Evolutionary conservation across 768 basidiomycete species (phyloP).

Genomic region (Amyloporia xantha): DNA sequence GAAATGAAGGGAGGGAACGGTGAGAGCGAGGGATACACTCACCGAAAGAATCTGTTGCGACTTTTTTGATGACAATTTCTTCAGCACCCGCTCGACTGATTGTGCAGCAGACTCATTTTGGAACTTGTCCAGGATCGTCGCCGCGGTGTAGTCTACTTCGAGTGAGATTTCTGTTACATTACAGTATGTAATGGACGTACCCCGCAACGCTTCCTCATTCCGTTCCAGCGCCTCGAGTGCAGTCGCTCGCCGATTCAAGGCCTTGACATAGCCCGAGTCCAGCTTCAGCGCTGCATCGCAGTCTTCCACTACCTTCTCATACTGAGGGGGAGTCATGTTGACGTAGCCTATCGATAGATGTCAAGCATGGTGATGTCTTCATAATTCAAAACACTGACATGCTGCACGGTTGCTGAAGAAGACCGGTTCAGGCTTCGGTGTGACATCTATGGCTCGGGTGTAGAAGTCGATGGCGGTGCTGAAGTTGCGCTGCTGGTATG

Average conservation of each 20-base stretch:
- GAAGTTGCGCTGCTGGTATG: constrained; percentile 61
- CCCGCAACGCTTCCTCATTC: constrained; percentile 72
- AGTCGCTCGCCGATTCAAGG: constrained; percentile 81
- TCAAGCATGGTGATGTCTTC: not conserved
- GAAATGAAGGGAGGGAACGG: not conserved
- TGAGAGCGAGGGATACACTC: constrained; percentile 15
- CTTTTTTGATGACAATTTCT: constrained; percentile 68
- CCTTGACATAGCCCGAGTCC: constrained; percentile 83
- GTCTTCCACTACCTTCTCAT: constrained; percentile 78
- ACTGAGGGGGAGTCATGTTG: constrained; percentile 81
- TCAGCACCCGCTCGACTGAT: constrained; percentile 88
- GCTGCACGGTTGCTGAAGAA: constrained; percentile 98
- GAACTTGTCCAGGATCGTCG: constrained; percentile 92
- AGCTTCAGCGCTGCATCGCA: constrained; percentile 84
- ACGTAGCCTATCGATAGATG: constrained; percentile 60
- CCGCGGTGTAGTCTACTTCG: constrained; percentile 83
- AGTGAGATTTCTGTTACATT: not conserved
- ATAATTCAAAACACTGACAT: constrained; percentile 44
- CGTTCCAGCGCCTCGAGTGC: constrained; percentile 75
- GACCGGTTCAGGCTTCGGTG: constrained; percentile 81
- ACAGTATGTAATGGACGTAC: constrained; percentile 33
- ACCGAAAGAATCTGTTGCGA: constrained; percentile 68
- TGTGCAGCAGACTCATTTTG: constrained; percentile 70
- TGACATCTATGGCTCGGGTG: constrained; percentile 66
- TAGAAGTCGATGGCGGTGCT: constrained; percentile 55